Conservation (phyloP, 192 early-diverging fungal species). For the Funneliformis mosseae region DNA sequence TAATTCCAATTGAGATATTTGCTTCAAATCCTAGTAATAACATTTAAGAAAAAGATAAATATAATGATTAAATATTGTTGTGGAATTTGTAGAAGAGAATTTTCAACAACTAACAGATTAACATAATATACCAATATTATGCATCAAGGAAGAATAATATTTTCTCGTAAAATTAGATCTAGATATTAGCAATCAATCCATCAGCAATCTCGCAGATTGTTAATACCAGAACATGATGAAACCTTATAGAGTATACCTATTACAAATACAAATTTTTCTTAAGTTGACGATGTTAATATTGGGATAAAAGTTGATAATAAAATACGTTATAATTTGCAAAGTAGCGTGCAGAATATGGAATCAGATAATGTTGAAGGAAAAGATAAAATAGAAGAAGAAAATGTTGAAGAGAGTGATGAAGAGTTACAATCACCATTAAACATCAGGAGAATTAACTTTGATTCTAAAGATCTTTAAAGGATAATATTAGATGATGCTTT, state of each 20-base stretch:
- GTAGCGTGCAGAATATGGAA: no score
- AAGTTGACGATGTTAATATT: no score
- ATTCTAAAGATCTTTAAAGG: neutral
- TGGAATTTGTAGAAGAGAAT: neutral
- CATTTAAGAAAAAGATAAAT: no score
- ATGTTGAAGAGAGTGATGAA: neutral
- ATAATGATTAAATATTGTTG: constrained; percentile 2
- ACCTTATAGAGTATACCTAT: neutral
- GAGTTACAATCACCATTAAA: neutral
- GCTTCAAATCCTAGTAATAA: no score
- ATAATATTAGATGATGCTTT: neutral
- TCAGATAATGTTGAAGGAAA: no score
- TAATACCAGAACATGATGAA: neutral
- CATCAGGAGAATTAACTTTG: neutral
- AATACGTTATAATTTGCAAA: no score
- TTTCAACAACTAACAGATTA: neutral
- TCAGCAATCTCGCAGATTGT: neutral
- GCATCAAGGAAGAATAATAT: neutral
- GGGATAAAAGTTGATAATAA: no score
- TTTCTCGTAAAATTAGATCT: neutral
- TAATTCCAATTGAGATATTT: no score
- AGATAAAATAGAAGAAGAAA: neutral
- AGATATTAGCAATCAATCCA: neutral
- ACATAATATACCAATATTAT: neutral
- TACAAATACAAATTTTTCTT: neutral